A percentile compares a stretch with the other conserved stretches of the same genome.
These are phyloP conservation scores for Thraustochytrium striatum DNA, from an alignment of 352 stramenopile genomes.

Conservation along the genomic window DNA sequence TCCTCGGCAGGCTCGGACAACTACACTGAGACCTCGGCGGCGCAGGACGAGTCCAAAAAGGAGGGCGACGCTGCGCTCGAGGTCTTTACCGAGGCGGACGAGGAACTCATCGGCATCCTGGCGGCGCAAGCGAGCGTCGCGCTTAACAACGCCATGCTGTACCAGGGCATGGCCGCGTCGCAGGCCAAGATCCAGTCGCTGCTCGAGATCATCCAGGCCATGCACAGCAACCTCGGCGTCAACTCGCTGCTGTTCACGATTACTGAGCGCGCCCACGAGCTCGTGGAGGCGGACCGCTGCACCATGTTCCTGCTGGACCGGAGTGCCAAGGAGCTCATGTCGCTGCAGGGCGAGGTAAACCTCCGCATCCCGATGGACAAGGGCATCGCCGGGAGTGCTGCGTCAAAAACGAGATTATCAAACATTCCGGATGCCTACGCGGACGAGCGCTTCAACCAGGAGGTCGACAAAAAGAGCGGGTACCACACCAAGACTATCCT, in stretches of 20 bases:
- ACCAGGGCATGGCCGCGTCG: slow-evolving; percentile 44
- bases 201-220: slow-evolving; percentile 76
- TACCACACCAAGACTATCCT: slow-evolving; percentile 84
- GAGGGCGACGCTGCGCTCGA: slow-evolving; percentile 63
- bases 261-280: slow-evolving; percentile 72
- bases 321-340: slow-evolving; percentile 79
- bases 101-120: slow-evolving; percentile 77
- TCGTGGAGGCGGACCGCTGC: slow-evolving; percentile 82
- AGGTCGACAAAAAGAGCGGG: slow-evolving; percentile 81
- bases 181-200: slow-evolving; percentile 55
- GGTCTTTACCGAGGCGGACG: slow-evolving; percentile 73
- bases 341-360: slow-evolving; percentile 73
- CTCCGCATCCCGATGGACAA: slow-evolving; percentile 76
- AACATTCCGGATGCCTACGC: slow-evolving; percentile 84
- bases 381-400: slow-evolving; percentile 79
- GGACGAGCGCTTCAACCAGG: slow-evolving; percentile 78
- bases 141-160: slow-evolving; percentile 70
- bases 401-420: slow-evolving; percentile 69
- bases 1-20: slow-evolving; percentile 59
- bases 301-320: slow-evolving; percentile 85
- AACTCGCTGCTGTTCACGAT: slow-evolving; percentile 82
- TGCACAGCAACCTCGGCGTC: slow-evolving; percentile 77
- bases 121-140: slow-evolving; percentile 74
- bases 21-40: neutral
- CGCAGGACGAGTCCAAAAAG: neutral